These are phyloP conservation scores for Sclerospora graminicola DNA, from an alignment of 352 stramenopile genomes.

Conservation along the genomic window DNA sequence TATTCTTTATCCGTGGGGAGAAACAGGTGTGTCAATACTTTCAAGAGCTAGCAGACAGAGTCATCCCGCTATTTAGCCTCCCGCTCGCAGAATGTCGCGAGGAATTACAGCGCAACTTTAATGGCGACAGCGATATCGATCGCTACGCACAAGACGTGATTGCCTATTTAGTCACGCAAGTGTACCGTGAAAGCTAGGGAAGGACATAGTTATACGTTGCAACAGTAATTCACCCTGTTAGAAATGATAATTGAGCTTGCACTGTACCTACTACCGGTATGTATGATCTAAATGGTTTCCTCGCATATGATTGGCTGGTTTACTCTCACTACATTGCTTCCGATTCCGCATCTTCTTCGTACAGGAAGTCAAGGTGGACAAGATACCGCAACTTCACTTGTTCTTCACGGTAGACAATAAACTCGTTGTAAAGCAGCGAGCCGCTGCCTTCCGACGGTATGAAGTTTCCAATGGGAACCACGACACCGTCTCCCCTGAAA, in stretches of 20 bases:
- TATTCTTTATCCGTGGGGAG: slow-evolving; percentile 85
- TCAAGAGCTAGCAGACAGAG: slow-evolving; percentile 69
- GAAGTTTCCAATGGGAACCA: slow-evolving; percentile 49
- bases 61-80: slow-evolving; percentile 74
- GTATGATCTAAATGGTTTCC: slow-evolving; percentile 1
- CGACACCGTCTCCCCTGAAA: slow-evolving; percentile 32
- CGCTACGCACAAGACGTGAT: slow-evolving; percentile 84
- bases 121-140: slow-evolving; percentile 71
- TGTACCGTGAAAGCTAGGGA: slow-evolving; percentile 65
- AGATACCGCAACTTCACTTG: slow-evolving; percentile 60
- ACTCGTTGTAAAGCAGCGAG: slow-evolving; percentile 67
- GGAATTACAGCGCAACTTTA: slow-evolving; percentile 60
- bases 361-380: slow-evolving; percentile 41
- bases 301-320: neutral
- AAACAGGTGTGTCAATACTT: slow-evolving; percentile 84
- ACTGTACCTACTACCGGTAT: too few relatives aligned
- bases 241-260: too few relatives aligned
- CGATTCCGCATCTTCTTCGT: slow-evolving; percentile 23
- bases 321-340: neutral
- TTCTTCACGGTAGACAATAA: slow-evolving; percentile 58
- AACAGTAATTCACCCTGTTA: neutral
- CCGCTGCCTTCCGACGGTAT: slow-evolving; percentile 34
- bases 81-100: slow-evolving; percentile 58
- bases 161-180: slow-evolving; percentile 81
- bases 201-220: neutral